These are phyloP conservation scores for Ogataea haglerorum DNA, from an alignment of 805 yeast genomes.

Conservation along the genomic window DNA sequence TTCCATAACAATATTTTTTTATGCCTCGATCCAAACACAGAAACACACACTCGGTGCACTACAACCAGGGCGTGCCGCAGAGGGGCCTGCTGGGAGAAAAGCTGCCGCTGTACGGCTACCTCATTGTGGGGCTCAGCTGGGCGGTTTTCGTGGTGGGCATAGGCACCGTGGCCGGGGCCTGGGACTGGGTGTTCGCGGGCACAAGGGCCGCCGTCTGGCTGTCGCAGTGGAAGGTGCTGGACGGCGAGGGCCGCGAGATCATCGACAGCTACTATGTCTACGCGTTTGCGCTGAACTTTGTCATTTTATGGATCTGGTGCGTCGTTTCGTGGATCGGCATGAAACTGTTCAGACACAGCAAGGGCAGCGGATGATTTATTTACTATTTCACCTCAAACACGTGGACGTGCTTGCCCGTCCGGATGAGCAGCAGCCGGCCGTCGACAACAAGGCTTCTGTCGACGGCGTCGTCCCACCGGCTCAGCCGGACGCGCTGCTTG, in stretches of 20 bases:
- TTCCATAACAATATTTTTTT: constrained; percentile 2
- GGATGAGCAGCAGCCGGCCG: constrained; percentile 55
- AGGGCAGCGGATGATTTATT: constrained; percentile 44
- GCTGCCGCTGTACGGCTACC: constrained; percentile 26
- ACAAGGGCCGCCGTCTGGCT: constrained; percentile 7
- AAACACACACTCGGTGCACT: constrained; percentile 26
- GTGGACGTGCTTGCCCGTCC: constrained; percentile 72
- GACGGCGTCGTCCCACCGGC: constrained; percentile 46
- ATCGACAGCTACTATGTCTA: constrained; percentile 31
- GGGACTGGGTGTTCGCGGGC: constrained; percentile 26
- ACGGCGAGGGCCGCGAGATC: constrained; percentile 18
- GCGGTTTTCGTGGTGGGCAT: constrained; percentile 25
- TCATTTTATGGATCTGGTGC: constrained; percentile 63
- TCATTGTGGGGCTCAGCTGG: constrained; percentile 27
- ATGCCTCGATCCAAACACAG: constrained; percentile 18
- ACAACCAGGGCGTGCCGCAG: constrained; percentile 8
- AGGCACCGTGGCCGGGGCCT: constrained; percentile 30
- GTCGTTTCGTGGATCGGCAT: constrained; percentile 73
- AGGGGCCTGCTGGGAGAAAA: constrained; percentile 1
- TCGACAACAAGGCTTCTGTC: constrained; percentile 52
- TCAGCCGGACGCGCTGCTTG: constrained; percentile 45
- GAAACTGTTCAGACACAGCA: constrained; percentile 77
- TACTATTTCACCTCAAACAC: constrained; percentile 43
- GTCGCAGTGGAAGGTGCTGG: constrained; percentile 9
- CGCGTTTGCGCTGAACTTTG: constrained; percentile 31